Evolutionary conservation across 441 rosid genomes (phyloP), one percentile per base, ranked within the genome.

Genomic region (Gossypium aridum): DNA sequence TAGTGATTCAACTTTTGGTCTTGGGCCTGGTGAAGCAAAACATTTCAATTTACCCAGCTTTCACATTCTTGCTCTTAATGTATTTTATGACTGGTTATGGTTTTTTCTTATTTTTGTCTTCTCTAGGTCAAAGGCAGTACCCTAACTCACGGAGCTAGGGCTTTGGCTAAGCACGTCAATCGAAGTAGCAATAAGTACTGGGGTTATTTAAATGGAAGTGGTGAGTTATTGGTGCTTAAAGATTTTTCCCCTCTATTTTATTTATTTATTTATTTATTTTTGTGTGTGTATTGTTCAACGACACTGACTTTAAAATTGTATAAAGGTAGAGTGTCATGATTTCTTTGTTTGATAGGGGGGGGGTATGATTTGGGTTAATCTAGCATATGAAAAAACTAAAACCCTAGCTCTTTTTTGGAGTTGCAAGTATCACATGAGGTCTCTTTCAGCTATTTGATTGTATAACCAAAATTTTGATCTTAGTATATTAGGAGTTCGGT

Each of bases 71-170:
- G 55, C 34, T 22, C 26, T 22, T 22, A 66, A 66, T 51, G 17
- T 78, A 10, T 65, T 68, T 55, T 69, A 37, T 34, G 59, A 22
- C 65, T 55, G 54, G 37, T 61, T 49, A 14, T 39, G 2, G 47
- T 75, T 51, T 23, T 59, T 34, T 34, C n/a, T 49, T 65, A 10
- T 9, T 72, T 75, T 22, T 49, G 69, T 78, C 75, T 31, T 31
- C 56, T 84, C 68, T 72, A 90, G 98, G 80, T 90, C 73, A 88
- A 87, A 83, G 86, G 91, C 72, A 83, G 87, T 86, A 25, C 57
- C 78, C 81, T 93, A 75, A 93, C 89, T 62, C 85, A 80, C 80
- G 98, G 95, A 71, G 92, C 92, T 74, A 84, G 96, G 84, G 94
- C 94, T 31, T 76, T 93, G 84, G 87, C 91, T 51, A 91, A 93